Base-by-base conservation (phyloP, 2,329 filamentous ascomycete genomes). In the Paraphoma chrysanthemicola region DNA sequence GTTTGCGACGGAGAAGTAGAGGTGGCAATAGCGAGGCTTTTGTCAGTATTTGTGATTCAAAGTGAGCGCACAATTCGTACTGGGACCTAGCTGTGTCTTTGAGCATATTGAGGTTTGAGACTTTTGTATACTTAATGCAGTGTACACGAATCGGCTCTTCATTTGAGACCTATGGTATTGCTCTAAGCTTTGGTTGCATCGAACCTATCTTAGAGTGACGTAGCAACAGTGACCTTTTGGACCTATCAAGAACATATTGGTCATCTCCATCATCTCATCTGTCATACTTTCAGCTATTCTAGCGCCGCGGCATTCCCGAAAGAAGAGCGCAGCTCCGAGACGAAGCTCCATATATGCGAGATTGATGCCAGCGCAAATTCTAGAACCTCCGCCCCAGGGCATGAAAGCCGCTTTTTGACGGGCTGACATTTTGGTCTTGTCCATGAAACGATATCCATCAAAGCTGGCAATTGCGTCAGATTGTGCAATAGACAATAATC, bases 311-410 rank as follows among this genome's bases (percentile, higher is more conserved):
- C 58, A 63, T 9, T 51, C 29, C 6, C 54, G 51, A 42, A 68
- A 68, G 53, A 66, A 68, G 18, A 30, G 44, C 2, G 59, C 56
- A 14, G 57, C 51, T 2, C 55, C 60, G 14, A 47, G 11, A 8
- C 63, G 55, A 6, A 68, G 50, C 44, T 66, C 63, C 47, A 62
- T 64, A 14, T 54, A n/a, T 0, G 65, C 65, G 4, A 68, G 48
- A 44, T 68, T 61, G 6, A 63, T n/a, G 14, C 65, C 65, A 10
- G 66, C 18, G 50, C 65, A 68, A 2, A 54, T 57, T 63, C 33
- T 41, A 17, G 23, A 8, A 17, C 3, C 4, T 14, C 31, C 10
- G 8, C 29, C 16, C 30, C 6, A 16, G 12, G 17, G 17, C 31
- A 39, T 28, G 9, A 49, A 18, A 48, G 56, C 52, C 31, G 17